These are phyloP conservation scores for Batrachochytrium dendrobatidis DNA, from an alignment of 371 early-diverging fungal genomes.

Conservation along the genomic window DNA sequence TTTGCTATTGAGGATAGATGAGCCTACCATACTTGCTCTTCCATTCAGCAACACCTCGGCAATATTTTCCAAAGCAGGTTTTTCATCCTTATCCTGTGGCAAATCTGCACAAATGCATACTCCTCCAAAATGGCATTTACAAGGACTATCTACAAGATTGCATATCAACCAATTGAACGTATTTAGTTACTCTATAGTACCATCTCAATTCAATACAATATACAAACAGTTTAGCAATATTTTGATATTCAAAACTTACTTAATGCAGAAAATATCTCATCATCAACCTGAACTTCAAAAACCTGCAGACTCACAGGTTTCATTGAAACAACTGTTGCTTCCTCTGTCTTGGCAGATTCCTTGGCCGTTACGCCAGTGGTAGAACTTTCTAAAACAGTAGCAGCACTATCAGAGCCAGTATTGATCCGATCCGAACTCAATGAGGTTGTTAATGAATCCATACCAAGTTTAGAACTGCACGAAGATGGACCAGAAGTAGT, in stretches of 20 bases:
- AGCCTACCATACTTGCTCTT: no score
- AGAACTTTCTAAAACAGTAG: neutral
- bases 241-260: neutral
- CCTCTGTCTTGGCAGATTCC: no score
- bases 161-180: neutral
- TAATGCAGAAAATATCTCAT: no score
- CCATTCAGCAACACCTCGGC: no score
- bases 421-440: neutral
- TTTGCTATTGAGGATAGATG: no score
- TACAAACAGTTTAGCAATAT: neutral
- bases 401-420: neutral
- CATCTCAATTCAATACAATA: neutral
- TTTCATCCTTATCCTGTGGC: slow-evolving; percentile 3
- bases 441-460: neutral
- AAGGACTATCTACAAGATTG: slow-evolving; percentile 5
- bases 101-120: slow-evolving; percentile 13
- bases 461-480: neutral
- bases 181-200: neutral
- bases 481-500: neutral
- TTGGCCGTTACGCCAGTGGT: no score
- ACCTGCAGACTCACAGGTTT: no score
- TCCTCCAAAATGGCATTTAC: slow-evolving; percentile 11
- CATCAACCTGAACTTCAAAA: no score
- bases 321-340: no score
- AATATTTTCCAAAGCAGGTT: no score